Base-by-base conservation (phyloP, 1,139 yeast species). In the Candida tetrigidarum region DNA sequence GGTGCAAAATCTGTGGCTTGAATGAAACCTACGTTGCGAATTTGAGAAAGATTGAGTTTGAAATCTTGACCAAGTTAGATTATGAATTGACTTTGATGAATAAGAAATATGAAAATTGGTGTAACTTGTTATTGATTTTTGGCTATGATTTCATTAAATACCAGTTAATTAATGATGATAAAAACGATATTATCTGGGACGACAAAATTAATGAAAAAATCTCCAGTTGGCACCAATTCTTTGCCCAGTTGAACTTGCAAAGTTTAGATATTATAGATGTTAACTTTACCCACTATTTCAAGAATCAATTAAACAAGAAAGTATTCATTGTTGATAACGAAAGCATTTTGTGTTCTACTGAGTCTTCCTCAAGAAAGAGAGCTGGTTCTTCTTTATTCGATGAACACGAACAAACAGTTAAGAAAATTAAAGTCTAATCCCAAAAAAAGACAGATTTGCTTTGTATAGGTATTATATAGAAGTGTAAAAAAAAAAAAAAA, bases 1-100 rank as follows among this genome's bases (percentile, higher is more conserved):
- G 96, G 96, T 71, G 86, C 43, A 82, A 81, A 57, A 83, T 88
- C 42, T 80, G 89, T 42, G 93, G 95, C 1, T 83, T 53, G 55
- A 74, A 40, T 48, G 60, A 52, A 42, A 57, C 52, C 16, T 43
- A 62, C 42, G 51, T 74, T n/a, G 54, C 63, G 36, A 81, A 77
- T 47, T 69, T 88, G 48, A 71, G 71, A 48, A 55, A 58, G 10
- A 69, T 83, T 48, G 96, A 88, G 64, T 56, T 77, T 28, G 64
- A 71, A n/a, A 70, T 86, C 33, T 71, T 88, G 47, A 56, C 63
- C 29, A 64, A 76, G 10, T 69, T 87, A 46, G 73, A 82, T 53
- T 86, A 84, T 69, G 71, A 78, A 38, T 62, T 83, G 37, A 79
- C 75, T 59, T 69, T 84, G 40, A 77, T 77, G 41, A 71, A 71